Evolutionary conservation across 495 filamentous ascomycete genomes (phyloP).

Genomic region (Aspergillus bertholletiae): DNA sequence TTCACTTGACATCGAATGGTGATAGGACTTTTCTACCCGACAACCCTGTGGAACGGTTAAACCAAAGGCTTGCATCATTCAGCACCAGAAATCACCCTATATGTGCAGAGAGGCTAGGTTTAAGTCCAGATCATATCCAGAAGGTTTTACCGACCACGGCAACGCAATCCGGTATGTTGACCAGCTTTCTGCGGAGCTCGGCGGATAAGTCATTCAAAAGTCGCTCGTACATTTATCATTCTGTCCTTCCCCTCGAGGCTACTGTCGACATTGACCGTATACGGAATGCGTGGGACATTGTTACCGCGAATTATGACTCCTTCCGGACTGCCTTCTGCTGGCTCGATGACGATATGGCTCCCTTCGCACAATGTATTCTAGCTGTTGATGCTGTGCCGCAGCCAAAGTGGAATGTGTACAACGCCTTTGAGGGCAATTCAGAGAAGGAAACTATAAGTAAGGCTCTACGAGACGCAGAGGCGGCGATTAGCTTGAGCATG

Average conservation of each 20-base stretch:
- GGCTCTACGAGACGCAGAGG: constrained; percentile 15
- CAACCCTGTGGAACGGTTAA: not conserved
- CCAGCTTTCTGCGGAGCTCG: constrained; percentile 48
- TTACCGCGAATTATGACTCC: constrained; percentile 46
- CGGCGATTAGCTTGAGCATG: constrained; percentile 18
- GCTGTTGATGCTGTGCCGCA: not conserved
- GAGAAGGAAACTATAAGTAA: constrained; percentile 23
- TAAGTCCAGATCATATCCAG: constrained; percentile 49
- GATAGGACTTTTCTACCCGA: not conserved
- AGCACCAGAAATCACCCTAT: constrained; percentile 4
- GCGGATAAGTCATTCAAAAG: constrained; percentile 26
- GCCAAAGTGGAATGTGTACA: constrained; percentile 42
- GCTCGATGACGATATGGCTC: constrained; percentile 64
- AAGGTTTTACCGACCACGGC: constrained; percentile 68
- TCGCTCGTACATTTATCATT: constrained; percentile 62
- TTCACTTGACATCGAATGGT: not conserved
- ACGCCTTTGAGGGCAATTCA: constrained; percentile 11
- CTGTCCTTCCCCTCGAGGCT: constrained; percentile 48
- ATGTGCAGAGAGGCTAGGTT: constrained; percentile 41
- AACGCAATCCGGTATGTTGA: constrained; percentile 72
- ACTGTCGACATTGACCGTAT: constrained; percentile 39
- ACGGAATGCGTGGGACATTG: constrained; percentile 42
- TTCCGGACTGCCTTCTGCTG: constrained; percentile 63
- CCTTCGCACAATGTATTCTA: constrained; percentile 53
- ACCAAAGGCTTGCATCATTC: constrained; percentile 7